Percentiles rank a stretch among this genome's conserved stretches.
Evolutionary conservation across 345 rosid genomes (phyloP).

Genomic region (Passiflora organensis): DNA sequence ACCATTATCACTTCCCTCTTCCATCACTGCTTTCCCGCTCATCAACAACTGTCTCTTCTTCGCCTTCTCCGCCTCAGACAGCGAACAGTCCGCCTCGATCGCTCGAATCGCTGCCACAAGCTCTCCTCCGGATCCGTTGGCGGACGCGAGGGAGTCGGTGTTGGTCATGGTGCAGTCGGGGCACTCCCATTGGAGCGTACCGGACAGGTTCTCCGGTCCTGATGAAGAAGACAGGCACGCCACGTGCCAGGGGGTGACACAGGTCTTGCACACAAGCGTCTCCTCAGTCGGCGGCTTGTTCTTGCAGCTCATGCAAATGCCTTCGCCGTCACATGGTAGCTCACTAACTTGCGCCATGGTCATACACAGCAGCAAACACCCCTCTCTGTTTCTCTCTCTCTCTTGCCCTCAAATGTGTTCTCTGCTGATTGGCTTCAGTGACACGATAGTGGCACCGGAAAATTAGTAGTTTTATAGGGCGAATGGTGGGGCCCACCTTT

Average conservation of each 20-base stretch:
- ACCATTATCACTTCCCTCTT: background rate
- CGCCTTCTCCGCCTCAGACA: slow-evolving; percentile 55
- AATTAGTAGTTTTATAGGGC: background rate
- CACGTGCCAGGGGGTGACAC: slow-evolving; percentile 75
- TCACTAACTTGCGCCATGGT: slow-evolving; percentile 38
- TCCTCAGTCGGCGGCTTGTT: slow-evolving; percentile 36
- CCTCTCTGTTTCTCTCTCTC: background rate
- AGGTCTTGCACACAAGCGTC: slow-evolving; percentile 48
- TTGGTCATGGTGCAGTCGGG: slow-evolving; percentile 50
- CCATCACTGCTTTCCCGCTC: slow-evolving; percentile 24
- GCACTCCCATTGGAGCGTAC: slow-evolving; percentile 54
- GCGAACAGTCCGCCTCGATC: slow-evolving; percentile 42
- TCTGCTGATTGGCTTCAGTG: background rate
- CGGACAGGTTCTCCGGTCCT: slow-evolving; percentile 23
- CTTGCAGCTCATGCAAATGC: slow-evolving; percentile 65
- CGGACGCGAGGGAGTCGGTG: background rate
- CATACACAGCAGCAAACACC: background rate
- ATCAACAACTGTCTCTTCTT: slow-evolving; percentile 46
- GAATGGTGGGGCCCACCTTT: background rate
- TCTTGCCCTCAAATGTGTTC: too few species aligned
- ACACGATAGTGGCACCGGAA: too few species aligned
- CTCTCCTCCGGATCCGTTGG: background rate
- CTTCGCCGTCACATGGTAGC: slow-evolving; percentile 67
- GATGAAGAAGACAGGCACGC: slow-evolving; percentile 44
- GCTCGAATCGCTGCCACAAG: slow-evolving; percentile 40